Evolutionary conservation across 768 basidiomycete species (phyloP), one percentile per base, ranked within the genome.

Genomic region (Auricularia sp.): DNA sequence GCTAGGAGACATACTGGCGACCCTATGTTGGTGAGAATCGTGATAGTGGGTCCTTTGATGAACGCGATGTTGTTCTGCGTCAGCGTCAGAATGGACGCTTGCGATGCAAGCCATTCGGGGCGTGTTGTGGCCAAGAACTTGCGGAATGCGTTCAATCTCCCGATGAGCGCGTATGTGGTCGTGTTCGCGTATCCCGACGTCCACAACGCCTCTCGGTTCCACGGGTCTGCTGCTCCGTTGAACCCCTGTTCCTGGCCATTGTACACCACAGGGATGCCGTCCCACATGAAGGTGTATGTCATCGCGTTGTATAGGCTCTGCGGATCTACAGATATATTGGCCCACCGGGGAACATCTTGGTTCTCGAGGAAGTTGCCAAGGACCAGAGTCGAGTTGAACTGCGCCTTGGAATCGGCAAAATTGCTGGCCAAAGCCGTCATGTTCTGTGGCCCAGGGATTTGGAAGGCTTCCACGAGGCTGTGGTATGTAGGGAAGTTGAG

Each of bases 341-440:
- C 80, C 88, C 89, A 92, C 62, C 90, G 83, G 7, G 88, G 83
- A 11, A 88, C 65, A 71, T 91, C 89, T 67, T 90, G 88, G 72
- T 91, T 90, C 75, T 90, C 89, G 39, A 92, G 73, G 75, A 92
- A 92, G 69, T 88, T 90, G 1, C 90, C 90, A 2, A 91, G 81
- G 14, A 76, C 64, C 24, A 73, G 72, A 35, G 73, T 47, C 34
- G 62, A 85, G 72, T 79, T 77, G 73, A 83, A 88, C 68, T 79
- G 78, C 56, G 74, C 68, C 72, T 85, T 81, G 14, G 83, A 81
- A 66, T 85, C 78, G 37, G 77, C 71, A 42, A 89, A 79, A 37
- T 80, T 77, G 42, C 82, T 75, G 4, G 77, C 77, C 62, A 91
- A 68, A 0, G 79, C 82, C n/a, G 81, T 79, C 65, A 85, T 82